Percentiles rank a stretch among this genome's conserved stretches.
Conservation (phyloP, 805 yeast species). For the Candida corydali region DNA sequence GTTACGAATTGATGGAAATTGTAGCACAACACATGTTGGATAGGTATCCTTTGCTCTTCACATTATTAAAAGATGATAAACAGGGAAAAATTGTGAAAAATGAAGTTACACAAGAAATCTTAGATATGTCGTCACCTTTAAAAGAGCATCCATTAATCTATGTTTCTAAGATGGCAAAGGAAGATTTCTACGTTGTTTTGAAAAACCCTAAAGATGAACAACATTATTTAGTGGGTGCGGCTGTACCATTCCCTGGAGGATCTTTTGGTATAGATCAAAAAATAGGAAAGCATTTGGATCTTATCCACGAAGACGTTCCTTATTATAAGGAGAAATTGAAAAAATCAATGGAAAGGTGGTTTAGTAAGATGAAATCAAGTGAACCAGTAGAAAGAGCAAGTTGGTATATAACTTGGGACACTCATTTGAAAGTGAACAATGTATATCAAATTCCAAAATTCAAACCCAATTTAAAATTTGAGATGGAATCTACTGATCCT, state of each 20-base stretch:
- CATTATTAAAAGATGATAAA: slow-evolving; percentile 33
- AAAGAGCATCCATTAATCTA: slow-evolving; percentile 61
- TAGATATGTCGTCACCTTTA: slow-evolving; percentile 58
- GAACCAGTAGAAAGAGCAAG: slow-evolving; percentile 72
- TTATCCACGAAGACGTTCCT: slow-evolving; percentile 66
- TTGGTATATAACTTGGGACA: slow-evolving; percentile 75
- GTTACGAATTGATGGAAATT: slow-evolving; percentile 58
- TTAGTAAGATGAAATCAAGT: slow-evolving; percentile 53
- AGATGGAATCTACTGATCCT: slow-evolving; percentile 36
- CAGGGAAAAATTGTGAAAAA: slow-evolving; percentile 51
- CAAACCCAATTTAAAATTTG: slow-evolving; percentile 25
- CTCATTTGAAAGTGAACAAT: slow-evolving; percentile 51
- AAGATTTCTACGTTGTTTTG: slow-evolving; percentile 64
- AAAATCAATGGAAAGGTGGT: slow-evolving; percentile 72
- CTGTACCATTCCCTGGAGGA: slow-evolving; percentile 79
- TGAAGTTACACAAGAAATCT: slow-evolving; percentile 56
- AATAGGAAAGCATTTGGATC: slow-evolving; percentile 58
- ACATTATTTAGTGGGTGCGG: slow-evolving; percentile 68
- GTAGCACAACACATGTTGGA: slow-evolving; percentile 56
- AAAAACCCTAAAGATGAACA: slow-evolving; percentile 50
- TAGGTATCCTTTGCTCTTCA: slow-evolving; percentile 63
- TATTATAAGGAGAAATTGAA: slow-evolving; percentile 62
- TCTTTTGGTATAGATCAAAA: slow-evolving; percentile 60
- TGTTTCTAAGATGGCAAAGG: slow-evolving; percentile 68
- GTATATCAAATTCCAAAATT: slow-evolving; percentile 53